Percentiles rank a stretch among this genome's conserved stretches.
These are phyloP conservation scores for Ceratocystis destructans DNA, from an alignment of 2,329 filamentous ascomycete species.

Conservation along the genomic window DNA sequence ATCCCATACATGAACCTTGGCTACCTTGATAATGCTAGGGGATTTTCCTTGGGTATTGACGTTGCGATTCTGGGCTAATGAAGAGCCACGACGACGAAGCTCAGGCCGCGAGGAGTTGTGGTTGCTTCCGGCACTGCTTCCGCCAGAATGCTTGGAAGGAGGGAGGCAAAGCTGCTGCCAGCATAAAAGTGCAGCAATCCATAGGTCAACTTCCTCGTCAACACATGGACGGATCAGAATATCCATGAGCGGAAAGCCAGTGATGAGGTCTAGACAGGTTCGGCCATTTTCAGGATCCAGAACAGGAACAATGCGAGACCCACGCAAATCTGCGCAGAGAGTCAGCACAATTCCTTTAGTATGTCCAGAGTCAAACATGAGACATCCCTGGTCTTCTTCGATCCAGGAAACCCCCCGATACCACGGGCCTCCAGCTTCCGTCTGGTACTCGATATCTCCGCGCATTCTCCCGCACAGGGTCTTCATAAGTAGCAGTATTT, in stretches of 20 bases:
- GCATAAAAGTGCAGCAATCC: constrained; percentile 66
- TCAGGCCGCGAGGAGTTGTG: constrained; percentile 30
- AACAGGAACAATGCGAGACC: constrained; percentile 27
- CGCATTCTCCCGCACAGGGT: constrained; percentile 66
- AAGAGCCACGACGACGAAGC: constrained; percentile 28
- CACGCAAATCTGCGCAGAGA: constrained; percentile 16
- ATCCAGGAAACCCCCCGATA: constrained; percentile 60
- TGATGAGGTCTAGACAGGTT: constrained; percentile 16
- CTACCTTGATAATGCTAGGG: constrained; percentile 81
- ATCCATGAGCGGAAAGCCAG: constrained; percentile 27
- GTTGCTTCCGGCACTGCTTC: constrained; percentile 23
- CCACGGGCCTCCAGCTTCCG: constrained; percentile 49
- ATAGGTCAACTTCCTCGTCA: constrained; percentile 57
- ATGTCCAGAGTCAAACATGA: constrained; percentile 55
- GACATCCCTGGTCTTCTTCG: constrained; percentile 57
- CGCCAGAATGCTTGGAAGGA: constrained; percentile 40
- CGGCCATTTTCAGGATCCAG: constrained; percentile 13
- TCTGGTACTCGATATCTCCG: constrained; percentile 60
- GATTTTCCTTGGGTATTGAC: constrained; percentile 21
- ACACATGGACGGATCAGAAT: constrained; percentile 51
- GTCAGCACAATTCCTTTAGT: constrained; percentile 12
- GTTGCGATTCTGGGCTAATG: constrained; percentile 6
- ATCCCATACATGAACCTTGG: constrained; percentile 83
- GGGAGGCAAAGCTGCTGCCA: constrained; percentile 63
- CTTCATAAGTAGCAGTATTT: constrained; percentile 63